Base-by-base conservation (phyloP, 2,329 filamentous ascomycete species). In the Xylariaceae sp. region DNA sequence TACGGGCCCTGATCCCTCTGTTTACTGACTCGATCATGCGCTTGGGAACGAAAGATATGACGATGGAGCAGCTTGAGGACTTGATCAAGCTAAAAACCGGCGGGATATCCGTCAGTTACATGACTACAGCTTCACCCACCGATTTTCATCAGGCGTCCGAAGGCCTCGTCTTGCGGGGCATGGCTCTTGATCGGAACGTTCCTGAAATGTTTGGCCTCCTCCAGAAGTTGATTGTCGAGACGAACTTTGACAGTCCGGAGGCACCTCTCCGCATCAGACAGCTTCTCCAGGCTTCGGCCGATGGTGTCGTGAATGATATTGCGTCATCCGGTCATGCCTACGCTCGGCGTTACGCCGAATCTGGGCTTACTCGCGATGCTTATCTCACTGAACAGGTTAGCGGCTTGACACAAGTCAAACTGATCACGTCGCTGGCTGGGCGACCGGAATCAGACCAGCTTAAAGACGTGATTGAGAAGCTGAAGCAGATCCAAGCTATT, bases 31-130 rank as follows among this genome's bases (percentile, higher is more conserved):
- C 85, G 26, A 81, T 98, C 45, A 92, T 96, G 85, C 83, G 92
- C 14, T 74, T 98, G 7, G 92, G 92, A 11, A 98, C 90, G 2
- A 85, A 84, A 52, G 77, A 81, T 43, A 85, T 85, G 72, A 81
- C 81, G 0, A 96, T 95, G 84, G 92, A 96, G 61, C 82, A 96
- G 61, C 76, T 97, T 36, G 92, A 98, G 62, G 92, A 97, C 56
- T 66, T 89, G 39, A 96, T 98, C 61, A 97, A 97, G 62, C 74
- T 97, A 19, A 94, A 94, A 67, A 97, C 92, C 2, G 92, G 92
- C 14, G 92, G 92, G 8, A 77, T 98, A 26, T 85, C 82, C 3
- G 81, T 94, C 12, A 81, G 84, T 2, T 89, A 95, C 51, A 85
- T 94, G 63, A 78, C 83, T n/a, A 81, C 83, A 0, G 78, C 89